Evolutionary conservation across 1,284 basidiomycete species (phyloP).

Genomic region (Prillingera fragicola): DNA sequence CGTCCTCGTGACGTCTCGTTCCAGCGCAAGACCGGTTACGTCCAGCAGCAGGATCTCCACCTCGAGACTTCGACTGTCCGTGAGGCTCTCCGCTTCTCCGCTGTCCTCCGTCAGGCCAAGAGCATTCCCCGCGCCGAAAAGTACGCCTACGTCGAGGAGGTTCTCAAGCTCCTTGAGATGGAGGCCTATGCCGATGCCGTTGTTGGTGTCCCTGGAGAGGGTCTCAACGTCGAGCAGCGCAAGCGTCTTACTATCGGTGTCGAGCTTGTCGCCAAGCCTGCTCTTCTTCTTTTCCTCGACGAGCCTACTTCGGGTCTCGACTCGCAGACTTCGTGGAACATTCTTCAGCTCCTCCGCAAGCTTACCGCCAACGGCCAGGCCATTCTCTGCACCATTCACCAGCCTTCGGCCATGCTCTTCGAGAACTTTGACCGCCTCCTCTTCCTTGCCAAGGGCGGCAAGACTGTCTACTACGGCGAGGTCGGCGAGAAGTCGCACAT

Average conservation of each 20-base stretch:
- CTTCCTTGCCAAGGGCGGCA: conserved; percentile 47
- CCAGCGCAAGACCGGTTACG: conserved; percentile 58
- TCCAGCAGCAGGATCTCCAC: conserved; percentile 75
- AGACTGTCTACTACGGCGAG: conserved; percentile 30
- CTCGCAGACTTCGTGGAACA: conserved; percentile 22
- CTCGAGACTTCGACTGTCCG: conserved; percentile 66
- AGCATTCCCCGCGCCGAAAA: conserved; percentile 51
- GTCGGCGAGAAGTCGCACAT: conserved; percentile 42
- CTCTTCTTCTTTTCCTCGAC: conserved; percentile 47
- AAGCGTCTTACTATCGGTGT: conserved; percentile 59
- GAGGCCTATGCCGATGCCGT: conserved; percentile 23
- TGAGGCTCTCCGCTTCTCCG: conserved; percentile 77
- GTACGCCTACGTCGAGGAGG: conserved; percentile 51
- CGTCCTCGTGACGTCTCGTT: conserved; percentile 65
- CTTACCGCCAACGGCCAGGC: conserved; percentile 64
- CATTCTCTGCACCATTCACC: conserved; percentile 50
- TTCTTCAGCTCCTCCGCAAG: conserved; percentile 23
- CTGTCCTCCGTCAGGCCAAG: conserved; percentile 69
- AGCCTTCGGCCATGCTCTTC: conserved; percentile 46
- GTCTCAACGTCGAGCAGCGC: conserved; percentile 44
- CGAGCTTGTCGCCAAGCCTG: conserved; percentile 53
- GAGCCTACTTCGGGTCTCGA: conserved; percentile 44
- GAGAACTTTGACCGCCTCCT: conserved; percentile 41
- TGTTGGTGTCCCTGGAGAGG: conserved; percentile 48
- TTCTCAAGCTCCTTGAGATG: conserved; percentile 25